Evolutionary conservation across 2,329 filamentous ascomycete genomes (phyloP).

Genomic region (Mycosphaerelloides madeirae): DNA sequence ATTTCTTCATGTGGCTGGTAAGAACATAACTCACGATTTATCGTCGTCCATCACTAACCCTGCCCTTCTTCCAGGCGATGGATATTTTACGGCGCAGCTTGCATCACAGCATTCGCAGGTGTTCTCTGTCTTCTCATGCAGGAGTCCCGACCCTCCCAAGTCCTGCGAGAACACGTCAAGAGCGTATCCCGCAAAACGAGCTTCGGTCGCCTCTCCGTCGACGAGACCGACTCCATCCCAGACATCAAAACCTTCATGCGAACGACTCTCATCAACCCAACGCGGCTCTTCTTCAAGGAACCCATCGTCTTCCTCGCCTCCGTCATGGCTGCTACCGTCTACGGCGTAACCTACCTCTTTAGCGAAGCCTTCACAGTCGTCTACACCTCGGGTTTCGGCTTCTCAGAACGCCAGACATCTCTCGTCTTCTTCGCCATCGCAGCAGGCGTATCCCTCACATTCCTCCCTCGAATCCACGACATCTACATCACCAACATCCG

Average conservation of each 20-base stretch:
- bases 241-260: slow-evolving; percentile 35
- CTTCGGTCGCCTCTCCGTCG: slow-evolving; percentile 24
- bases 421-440: slow-evolving; percentile 56
- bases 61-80: neutral
- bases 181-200: slow-evolving; percentile 27
- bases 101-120: neutral
- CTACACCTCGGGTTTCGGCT: slow-evolving; percentile 32
- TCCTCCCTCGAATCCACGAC: slow-evolving; percentile 44
- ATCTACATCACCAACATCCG: slow-evolving; percentile 29
- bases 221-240: slow-evolving; percentile 37
- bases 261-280: slow-evolving; percentile 39
- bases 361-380: slow-evolving; percentile 41
- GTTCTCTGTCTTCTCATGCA: slow-evolving; percentile 2
- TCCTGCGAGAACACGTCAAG: slow-evolving; percentile 37
- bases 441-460: slow-evolving; percentile 47
- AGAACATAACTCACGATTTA: neutral
- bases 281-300: slow-evolving; percentile 43
- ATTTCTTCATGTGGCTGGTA: slow-evolving; percentile 3
- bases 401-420: slow-evolving; percentile 42
- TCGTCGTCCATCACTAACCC: neutral
- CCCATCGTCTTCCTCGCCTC: slow-evolving; percentile 44
- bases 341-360: slow-evolving; percentile 46
- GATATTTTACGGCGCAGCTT: neutral
- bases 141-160: slow-evolving; percentile 32
- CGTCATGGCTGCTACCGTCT: slow-evolving; percentile 41